Conservation (phyloP, 2,329 filamentous ascomycete genomes). For the Phialemoniopsis sp. region DNA sequence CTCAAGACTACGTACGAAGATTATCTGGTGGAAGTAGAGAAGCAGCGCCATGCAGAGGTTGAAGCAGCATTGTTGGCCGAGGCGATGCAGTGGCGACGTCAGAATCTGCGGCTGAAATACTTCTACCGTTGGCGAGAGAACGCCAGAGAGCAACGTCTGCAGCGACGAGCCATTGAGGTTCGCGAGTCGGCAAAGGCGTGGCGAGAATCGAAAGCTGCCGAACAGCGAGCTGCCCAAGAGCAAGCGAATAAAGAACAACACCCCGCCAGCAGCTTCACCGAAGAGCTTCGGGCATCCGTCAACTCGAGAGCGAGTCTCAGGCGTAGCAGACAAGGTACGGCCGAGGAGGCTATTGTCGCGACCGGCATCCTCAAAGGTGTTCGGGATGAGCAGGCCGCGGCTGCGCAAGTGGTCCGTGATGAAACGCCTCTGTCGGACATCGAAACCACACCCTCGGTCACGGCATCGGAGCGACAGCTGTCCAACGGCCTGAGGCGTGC, state of each 20-base stretch:
- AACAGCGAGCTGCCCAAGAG: constrained; percentile 24
- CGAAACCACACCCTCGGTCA: neutral
- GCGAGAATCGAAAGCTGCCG: constrained; percentile 27
- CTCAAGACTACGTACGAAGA: constrained; percentile 34
- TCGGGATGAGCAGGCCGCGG: constrained; percentile 27
- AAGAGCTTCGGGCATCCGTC: constrained; percentile 2
- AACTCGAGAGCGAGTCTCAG: constrained; percentile 7
- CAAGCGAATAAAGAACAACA: constrained; percentile 17
- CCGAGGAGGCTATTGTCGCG: constrained; percentile 33
- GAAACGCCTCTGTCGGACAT: constrained; percentile 11
- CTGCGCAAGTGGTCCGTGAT: constrained; percentile 26
- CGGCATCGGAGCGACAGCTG: constrained; percentile 2
- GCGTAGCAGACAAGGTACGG: constrained; percentile 13
- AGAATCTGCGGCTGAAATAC: constrained; percentile 48
- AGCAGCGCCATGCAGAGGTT: constrained; percentile 39
- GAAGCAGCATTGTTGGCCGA: constrained; percentile 41
- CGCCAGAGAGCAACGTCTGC: constrained; percentile 42
- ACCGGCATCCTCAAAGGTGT: constrained; percentile 37
- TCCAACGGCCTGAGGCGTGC: constrained; percentile 1
- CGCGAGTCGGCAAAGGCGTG: constrained; percentile 46
- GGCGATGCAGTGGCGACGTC: constrained; percentile 41
- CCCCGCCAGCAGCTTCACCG: constrained; percentile 13
- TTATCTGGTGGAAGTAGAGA: constrained; percentile 33
- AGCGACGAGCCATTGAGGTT: constrained; percentile 45
- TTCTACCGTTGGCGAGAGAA: constrained; percentile 53